Percentiles rank a stretch among this genome's conserved stretches.
Conservation (phyloP, 106 monocot species). For the Posidonia australis region DNA sequence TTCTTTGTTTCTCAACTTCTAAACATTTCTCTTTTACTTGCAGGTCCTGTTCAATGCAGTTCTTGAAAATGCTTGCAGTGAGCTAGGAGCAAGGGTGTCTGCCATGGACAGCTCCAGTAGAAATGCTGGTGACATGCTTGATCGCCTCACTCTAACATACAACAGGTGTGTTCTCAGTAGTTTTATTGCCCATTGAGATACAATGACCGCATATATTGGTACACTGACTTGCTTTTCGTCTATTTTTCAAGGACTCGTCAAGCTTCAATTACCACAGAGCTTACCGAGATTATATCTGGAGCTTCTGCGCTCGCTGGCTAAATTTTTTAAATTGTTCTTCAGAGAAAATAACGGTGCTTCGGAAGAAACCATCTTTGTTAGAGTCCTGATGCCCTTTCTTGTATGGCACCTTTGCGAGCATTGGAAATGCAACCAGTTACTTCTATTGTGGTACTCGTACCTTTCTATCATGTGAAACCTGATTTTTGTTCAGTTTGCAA, state of each 20-base stretch:
- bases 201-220: not conserved
- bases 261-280: conserved; percentile 93
- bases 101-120: conserved; percentile 97
- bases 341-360: not conserved
- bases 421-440: too few relatives aligned
- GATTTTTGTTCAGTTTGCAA: conserved; percentile 1
- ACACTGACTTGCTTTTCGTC: not conserved
- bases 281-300: conserved; percentile 92
- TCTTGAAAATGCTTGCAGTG: conserved; percentile 88
- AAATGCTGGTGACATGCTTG: conserved; percentile 97
- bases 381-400: not conserved
- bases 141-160: conserved; percentile 76
- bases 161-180: conserved; percentile 49
- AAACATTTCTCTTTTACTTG: not conserved
- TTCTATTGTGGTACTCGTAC: not conserved
- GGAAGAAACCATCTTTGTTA: not conserved
- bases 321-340: not conserved
- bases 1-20: too few relatives aligned
- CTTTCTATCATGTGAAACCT: too few relatives aligned
- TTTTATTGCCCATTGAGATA: not conserved
- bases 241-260: conserved; percentile 66
- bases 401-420: not conserved
- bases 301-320: conserved; percentile 81
- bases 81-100: conserved; percentile 88
- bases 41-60: conserved; percentile 83